Conservation (phyloP, 2,329 filamentous ascomycete genomes). For the Sclerotinia glacialis region DNA sequence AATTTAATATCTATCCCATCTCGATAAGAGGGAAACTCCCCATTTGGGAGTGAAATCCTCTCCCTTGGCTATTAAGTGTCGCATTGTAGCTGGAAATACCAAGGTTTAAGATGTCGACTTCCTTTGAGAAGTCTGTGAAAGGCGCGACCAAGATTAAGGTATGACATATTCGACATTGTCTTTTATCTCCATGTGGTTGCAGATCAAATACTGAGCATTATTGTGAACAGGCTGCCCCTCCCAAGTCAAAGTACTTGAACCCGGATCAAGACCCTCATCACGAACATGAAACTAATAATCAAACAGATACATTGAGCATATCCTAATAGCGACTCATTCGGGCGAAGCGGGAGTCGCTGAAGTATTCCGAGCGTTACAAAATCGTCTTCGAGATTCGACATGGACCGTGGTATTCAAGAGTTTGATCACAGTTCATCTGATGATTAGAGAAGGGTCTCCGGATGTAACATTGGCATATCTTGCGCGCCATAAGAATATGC, state of each 20-base stretch:
- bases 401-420: slow-evolving; percentile 99
- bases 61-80: slow-evolving; percentile 18
- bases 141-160: slow-evolving; percentile 98
- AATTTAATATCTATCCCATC: slow-evolving; percentile 2
- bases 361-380: slow-evolving; percentile 88
- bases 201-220: slow-evolving; percentile 23
- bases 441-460: slow-evolving; percentile 92
- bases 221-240: slow-evolving; percentile 72
- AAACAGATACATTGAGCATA: slow-evolving; percentile 73
- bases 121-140: slow-evolving; percentile 99
- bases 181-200: slow-evolving; percentile 2
- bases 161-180: slow-evolving; percentile 31
- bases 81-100: slow-evolving; percentile 19
- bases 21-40: slow-evolving; percentile 14
- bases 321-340: slow-evolving; percentile 89
- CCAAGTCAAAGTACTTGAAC: slow-evolving; percentile 83
- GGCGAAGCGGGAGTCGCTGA: slow-evolving; percentile 94
- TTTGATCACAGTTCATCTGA: slow-evolving; percentile 90
- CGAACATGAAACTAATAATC: slow-evolving; percentile 27
- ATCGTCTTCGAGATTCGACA: slow-evolving; percentile 88
- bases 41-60: slow-evolving; percentile 21
- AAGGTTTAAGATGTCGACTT: slow-evolving; percentile 64
- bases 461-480: slow-evolving; percentile 86
- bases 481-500: slow-evolving; percentile 73
- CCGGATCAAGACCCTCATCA: slow-evolving; percentile 4